Conservation (phyloP, 2,329 filamentous ascomycete genomes). For the Fusarium graminum region DNA sequence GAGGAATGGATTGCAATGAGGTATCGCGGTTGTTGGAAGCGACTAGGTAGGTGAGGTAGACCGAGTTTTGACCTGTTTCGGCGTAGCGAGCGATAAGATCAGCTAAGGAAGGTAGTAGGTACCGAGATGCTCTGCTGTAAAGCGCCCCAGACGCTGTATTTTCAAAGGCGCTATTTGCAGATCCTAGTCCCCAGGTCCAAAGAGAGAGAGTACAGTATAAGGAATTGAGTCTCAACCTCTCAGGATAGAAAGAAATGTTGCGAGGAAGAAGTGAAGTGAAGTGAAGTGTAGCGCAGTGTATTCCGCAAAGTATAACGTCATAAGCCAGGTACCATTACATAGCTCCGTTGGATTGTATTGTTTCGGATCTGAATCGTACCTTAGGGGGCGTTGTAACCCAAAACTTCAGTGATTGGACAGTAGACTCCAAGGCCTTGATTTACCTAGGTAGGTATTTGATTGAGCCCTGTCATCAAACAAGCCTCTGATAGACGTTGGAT, state of each 20-base stretch:
- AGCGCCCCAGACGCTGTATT: constrained; percentile 8
- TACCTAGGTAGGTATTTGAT: too few relatives aligned
- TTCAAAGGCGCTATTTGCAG: constrained; percentile 11
- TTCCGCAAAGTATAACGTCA: constrained; percentile 40
- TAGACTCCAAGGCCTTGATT: background rate
- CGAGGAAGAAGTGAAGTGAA: constrained; percentile 6
- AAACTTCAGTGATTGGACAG: constrained; percentile 43
- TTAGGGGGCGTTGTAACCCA: constrained; percentile 19
- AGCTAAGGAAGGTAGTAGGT: too few relatives aligned
- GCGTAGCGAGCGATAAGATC: constrained; percentile 35
- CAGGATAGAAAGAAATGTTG: background rate
- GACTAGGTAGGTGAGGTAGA: too few relatives aligned
- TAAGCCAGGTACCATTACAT: too few relatives aligned
- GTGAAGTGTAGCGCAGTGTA: constrained; percentile 1
- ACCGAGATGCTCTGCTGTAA: too few relatives aligned
- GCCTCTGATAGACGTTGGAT: too few relatives aligned
- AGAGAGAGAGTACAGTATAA: background rate
- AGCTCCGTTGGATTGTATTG: constrained; percentile 13
- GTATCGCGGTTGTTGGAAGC: constrained; percentile 23
- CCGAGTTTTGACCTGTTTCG: constrained; percentile 34
- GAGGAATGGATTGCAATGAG: constrained; percentile 11
- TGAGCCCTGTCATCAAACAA: background rate
- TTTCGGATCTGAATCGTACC: constrained; percentile 43
- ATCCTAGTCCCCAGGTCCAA: constrained; percentile 1
- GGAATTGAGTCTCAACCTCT: constrained; percentile 9